Percentiles rank a stretch among this genome's conserved stretches.
Evolutionary conservation across 495 filamentous ascomycete genomes (phyloP).

Genomic region (Penicillium angulare): DNA sequence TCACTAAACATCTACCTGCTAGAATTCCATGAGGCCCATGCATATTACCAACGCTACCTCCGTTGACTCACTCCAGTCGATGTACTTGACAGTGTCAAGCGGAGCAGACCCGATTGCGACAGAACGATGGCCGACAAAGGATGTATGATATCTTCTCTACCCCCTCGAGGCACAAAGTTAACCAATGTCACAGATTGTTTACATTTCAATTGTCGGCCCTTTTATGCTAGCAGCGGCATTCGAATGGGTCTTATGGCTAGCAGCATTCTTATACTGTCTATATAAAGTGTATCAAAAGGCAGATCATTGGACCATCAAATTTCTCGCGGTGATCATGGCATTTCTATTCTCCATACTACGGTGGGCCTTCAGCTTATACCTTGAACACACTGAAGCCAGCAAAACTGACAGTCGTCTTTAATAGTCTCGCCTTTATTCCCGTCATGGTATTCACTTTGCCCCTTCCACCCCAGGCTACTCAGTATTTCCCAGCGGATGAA

Average conservation of each 20-base stretch:
- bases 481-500: conserved; percentile 65
- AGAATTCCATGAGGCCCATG: too few relatives aligned
- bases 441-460: conserved; percentile 95
- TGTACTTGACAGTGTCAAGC: background rate
- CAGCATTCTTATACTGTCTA: conserved; percentile 89
- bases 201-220: conserved; percentile 76
- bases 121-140: conserved; percentile 55
- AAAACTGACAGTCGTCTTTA: background rate
- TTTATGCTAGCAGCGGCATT: conserved; percentile 82
- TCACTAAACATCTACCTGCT: too few relatives aligned
- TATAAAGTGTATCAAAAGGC: conserved; percentile 88
- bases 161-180: too few relatives aligned
- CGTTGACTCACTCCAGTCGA: background rate
- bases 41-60: background rate
- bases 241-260: conserved; percentile 94
- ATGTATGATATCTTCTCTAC: conserved; percentile 54
- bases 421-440: conserved; percentile 81
- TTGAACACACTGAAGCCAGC: background rate
- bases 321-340: conserved; percentile 75
- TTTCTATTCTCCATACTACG: conserved; percentile 70
- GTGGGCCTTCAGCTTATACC: conserved; percentile 46
- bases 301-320: conserved; percentile 75
- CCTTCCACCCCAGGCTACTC: conserved; percentile 66
- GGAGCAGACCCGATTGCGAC: background rate
- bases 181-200: conserved; percentile 59